Percentiles rank a stretch among this genome's conserved stretches.
phyloP scores from a whole-genome alignment of 768 basidiomycete species.

The Mycena chlorophos region DNA sequence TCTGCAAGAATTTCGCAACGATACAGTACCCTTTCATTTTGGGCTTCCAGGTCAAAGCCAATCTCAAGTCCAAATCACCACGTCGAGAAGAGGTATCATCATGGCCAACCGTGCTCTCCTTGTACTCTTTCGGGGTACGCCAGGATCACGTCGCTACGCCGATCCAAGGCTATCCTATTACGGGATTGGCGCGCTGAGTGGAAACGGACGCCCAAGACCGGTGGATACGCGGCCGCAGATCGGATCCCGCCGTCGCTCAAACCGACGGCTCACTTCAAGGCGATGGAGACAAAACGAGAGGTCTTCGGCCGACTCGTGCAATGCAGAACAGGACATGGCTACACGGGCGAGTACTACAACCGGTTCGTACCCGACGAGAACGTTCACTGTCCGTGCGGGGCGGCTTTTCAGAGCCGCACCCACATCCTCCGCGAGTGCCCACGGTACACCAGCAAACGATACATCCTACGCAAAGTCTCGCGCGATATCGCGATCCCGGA shows the following conservation, averaged over 20 bases:
- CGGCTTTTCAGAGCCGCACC: conserved; percentile 18
- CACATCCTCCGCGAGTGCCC: conserved; percentile 26
- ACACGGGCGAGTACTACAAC: conserved; percentile 25
- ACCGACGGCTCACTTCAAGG: conserved; percentile 1
- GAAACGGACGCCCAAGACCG: conserved; percentile 4
- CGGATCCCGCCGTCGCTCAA: conserved; percentile 15
- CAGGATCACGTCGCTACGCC: too few species aligned
- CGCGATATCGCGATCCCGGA: conserved; percentile 8
- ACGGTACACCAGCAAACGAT: conserved; percentile 12
- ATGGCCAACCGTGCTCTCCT: too few species aligned
- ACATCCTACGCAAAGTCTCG: conserved; percentile 6
- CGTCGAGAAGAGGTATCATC: too few species aligned
- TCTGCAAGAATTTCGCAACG: too few species aligned
- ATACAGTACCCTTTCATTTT: too few species aligned
- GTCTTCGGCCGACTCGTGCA: conserved; percentile 24
- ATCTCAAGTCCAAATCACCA: too few species aligned
- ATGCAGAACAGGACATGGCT: conserved; percentile 28
- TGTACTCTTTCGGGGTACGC: too few species aligned
- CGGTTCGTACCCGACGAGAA: conserved; percentile 22
- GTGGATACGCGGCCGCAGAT: conserved; percentile 16
- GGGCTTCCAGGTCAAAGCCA: too few species aligned
- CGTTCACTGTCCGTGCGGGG: conserved; percentile 28
- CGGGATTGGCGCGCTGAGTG: conserved; percentile 20
- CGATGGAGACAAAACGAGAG: conserved; percentile 13
- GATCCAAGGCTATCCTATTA: neutral